phyloP scores from a whole-genome alignment of 192 early-diverging fungal species.

The Coemansia sp. region DNA sequence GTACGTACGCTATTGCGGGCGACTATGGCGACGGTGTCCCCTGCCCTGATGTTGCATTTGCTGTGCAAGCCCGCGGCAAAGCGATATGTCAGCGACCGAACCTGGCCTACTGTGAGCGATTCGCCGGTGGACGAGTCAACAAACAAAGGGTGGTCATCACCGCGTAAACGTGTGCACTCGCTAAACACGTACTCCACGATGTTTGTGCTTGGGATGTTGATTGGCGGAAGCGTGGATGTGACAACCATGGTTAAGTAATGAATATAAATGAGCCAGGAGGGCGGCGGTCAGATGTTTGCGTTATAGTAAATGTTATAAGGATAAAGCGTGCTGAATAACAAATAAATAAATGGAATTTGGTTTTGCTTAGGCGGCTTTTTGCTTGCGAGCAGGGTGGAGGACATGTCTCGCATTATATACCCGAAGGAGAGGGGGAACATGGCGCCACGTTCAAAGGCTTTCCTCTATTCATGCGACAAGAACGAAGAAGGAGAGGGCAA shows the following conservation, averaged over 20 bases:
- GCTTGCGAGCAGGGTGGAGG: background rate
- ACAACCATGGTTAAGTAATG: background rate
- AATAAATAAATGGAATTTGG: background rate
- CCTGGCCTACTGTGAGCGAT: conserved; percentile 18
- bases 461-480: background rate
- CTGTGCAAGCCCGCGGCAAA: conserved; percentile 30
- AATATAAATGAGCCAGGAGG: background rate
- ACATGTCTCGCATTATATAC: conserved; percentile 1
- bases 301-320: too few relatives aligned
- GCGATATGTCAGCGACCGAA: conserved; percentile 14
- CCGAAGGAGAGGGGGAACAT: background rate
- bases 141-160: conserved; percentile 29
- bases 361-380: background rate
- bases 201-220: conserved; percentile 29
- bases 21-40: conserved; percentile 68
- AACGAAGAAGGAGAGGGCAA: background rate
- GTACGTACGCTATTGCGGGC: conserved; percentile 39
- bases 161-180: conserved; percentile 15
- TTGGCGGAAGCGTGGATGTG: conserved; percentile 26
- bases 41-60: conserved; percentile 59
- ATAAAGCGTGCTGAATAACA: background rate
- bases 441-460: background rate
- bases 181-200: conserved; percentile 29
- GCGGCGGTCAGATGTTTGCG: background rate
- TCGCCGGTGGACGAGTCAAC: conserved; percentile 32